phyloP scores from a whole-genome alignment of 257 asterid species.

The Vinca minor region DNA sequence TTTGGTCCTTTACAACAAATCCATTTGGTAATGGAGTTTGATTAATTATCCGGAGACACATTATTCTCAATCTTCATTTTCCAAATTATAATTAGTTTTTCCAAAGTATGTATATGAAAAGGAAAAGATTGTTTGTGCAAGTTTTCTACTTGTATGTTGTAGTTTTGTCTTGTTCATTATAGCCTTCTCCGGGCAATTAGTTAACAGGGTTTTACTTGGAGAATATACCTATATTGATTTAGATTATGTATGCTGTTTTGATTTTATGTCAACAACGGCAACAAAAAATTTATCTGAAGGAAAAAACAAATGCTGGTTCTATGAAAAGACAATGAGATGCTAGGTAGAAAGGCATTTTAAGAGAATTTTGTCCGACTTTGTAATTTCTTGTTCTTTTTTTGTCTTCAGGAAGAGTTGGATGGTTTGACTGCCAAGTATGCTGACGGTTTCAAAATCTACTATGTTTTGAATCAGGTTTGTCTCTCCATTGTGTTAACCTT shows the following conservation, averaged over 20 bases:
- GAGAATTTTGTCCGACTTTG: not conserved
- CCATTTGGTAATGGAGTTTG: not conserved
- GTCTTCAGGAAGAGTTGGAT: conserved; percentile 66
- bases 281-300: no score
- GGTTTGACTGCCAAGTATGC: conserved; percentile 49
- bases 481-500: not conserved
- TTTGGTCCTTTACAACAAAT: not conserved
- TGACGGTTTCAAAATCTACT: conserved; percentile 53
- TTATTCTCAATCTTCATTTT: not conserved
- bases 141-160: not conserved
- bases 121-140: not conserved
- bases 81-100: not conserved
- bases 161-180: not conserved
- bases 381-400: conserved; percentile 9
- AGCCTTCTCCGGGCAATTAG: not conserved
- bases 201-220: not conserved
- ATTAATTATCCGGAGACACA: not conserved
- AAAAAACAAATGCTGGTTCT: no score
- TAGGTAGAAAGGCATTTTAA: no score
- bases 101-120: not conserved
- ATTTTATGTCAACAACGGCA: no score
- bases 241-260: no score
- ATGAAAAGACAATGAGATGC: not conserved
- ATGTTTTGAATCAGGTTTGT: conserved; percentile 75
- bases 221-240: not conserved